These are phyloP conservation scores for Aphanomyces stellatus DNA, from an alignment of 352 stramenopile genomes.

Conservation along the genomic window DNA sequence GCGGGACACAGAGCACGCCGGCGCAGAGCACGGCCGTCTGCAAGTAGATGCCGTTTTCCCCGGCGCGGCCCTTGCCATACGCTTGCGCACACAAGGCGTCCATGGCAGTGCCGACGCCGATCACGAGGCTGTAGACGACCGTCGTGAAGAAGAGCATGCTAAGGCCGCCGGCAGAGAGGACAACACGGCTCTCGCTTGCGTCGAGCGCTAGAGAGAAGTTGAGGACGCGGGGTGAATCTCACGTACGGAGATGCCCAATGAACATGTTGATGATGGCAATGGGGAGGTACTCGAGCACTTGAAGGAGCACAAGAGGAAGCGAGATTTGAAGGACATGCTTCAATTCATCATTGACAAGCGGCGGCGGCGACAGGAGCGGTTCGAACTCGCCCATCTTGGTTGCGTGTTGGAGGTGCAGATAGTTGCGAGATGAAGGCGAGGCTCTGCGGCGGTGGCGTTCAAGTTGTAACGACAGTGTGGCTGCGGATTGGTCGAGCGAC, in stretches of 20 bases:
- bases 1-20: constrained; percentile 40
- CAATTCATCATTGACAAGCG: constrained; percentile 11
- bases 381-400: constrained; percentile 4
- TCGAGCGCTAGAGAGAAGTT: not conserved
- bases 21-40: constrained; percentile 75
- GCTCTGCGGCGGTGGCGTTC: too few species aligned
- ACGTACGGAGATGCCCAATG: not conserved
- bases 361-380: constrained; percentile 15
- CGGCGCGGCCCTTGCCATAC: constrained; percentile 68
- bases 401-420: too few species aligned
- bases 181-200: not conserved
- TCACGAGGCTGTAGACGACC: constrained; percentile 15
- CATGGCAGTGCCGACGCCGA: constrained; percentile 80
- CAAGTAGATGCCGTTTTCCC: constrained; percentile 79
- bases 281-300: constrained; percentile 9
- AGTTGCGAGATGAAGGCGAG: too few species aligned
- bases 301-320: constrained; percentile 9
- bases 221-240: not conserved
- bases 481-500: too few species aligned
- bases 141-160: constrained; percentile 13
- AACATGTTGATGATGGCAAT: constrained; percentile 16
- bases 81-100: constrained; percentile 81
- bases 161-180: constrained; percentile 6
- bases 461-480: too few species aligned
- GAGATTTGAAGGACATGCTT: not conserved